These are phyloP conservation scores for Stemphylium vesicarium DNA, from an alignment of 2,329 filamentous ascomycete species.

Conservation along the genomic window DNA sequence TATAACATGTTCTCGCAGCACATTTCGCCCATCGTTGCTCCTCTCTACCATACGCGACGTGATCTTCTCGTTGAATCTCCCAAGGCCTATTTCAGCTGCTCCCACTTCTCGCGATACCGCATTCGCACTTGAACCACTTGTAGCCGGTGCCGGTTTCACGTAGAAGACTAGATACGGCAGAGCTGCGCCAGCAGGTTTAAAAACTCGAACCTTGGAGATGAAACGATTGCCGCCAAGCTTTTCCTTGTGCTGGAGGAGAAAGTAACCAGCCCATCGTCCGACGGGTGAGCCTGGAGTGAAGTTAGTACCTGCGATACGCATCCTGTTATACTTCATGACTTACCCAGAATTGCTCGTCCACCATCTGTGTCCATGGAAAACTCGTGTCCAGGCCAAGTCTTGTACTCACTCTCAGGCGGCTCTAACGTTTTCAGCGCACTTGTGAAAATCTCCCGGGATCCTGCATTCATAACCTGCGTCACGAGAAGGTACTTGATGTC, in stretches of 20 bases:
- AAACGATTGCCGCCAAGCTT: conserved; percentile 15
- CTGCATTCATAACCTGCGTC: conserved; percentile 13
- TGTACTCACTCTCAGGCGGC: conserved; percentile 12
- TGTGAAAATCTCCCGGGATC: conserved; percentile 3
- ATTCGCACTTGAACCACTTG: not conserved
- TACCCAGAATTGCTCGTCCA: conserved; percentile 13
- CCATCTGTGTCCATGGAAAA: conserved; percentile 5
- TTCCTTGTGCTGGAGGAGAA: conserved; percentile 19
- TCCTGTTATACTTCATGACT: not conserved
- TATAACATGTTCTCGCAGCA: conserved; percentile 10
- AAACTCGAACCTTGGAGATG: conserved; percentile 17
- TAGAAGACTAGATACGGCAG: conserved; percentile 18
- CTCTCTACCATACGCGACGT: not conserved
- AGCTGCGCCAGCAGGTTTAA: not conserved
- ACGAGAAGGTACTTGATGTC: conserved; percentile 20
- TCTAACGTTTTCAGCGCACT: conserved; percentile 2
- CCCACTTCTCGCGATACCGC: not conserved
- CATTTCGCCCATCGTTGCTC: not conserved
- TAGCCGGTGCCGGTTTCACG: not conserved
- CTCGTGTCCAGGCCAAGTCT: conserved; percentile 15
- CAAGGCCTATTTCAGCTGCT: not conserved
- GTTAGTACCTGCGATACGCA: not conserved
- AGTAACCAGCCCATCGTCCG: conserved; percentile 14
- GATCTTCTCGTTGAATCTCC: not conserved
- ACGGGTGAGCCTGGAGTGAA: conserved; percentile 12